phyloP scores from a whole-genome alignment of 805 yeast genomes.

The Pichia exigua region DNA sequence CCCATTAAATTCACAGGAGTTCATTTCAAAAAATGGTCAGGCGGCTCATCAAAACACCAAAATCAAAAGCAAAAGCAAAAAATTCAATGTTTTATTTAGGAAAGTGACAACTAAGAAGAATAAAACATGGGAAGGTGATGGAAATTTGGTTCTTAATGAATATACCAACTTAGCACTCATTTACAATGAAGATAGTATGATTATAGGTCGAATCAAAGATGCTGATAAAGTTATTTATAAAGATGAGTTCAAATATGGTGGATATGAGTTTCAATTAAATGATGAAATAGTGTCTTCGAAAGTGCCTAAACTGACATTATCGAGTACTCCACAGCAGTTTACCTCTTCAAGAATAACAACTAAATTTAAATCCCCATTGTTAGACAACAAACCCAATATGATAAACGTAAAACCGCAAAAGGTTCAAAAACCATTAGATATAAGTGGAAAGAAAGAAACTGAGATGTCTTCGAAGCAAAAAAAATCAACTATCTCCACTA shows the following conservation, averaged over 20 bases:
- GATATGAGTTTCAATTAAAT: constrained; percentile 57
- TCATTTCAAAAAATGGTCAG: background rate
- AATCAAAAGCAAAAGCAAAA: background rate
- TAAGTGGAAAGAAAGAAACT: background rate
- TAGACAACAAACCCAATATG: background rate
- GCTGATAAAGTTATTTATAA: constrained; percentile 17
- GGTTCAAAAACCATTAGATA: background rate
- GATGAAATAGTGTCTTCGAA: constrained; percentile 23
- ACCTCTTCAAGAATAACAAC: background rate
- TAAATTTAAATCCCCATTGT: background rate
- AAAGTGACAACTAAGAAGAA: constrained; percentile 69
- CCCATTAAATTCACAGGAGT: background rate
- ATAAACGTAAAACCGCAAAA: background rate
- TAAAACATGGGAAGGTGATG: constrained; percentile 96
- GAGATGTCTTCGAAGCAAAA: background rate
- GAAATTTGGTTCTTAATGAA: constrained; percentile 36
- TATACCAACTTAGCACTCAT: constrained; percentile 15
- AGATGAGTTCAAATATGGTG: constrained; percentile 41
- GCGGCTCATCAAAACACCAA: constrained; percentile 1
- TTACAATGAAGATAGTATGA: constrained; percentile 25
- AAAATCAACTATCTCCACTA: background rate
- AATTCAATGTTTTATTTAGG: constrained; percentile 50
- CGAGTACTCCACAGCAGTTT: background rate
- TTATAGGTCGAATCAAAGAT: constrained; percentile 16
- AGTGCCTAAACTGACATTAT: constrained; percentile 1